Base-by-base conservation (phyloP, 148 eudicot genomes). In the Mesembryanthemum crystallinum region DNA sequence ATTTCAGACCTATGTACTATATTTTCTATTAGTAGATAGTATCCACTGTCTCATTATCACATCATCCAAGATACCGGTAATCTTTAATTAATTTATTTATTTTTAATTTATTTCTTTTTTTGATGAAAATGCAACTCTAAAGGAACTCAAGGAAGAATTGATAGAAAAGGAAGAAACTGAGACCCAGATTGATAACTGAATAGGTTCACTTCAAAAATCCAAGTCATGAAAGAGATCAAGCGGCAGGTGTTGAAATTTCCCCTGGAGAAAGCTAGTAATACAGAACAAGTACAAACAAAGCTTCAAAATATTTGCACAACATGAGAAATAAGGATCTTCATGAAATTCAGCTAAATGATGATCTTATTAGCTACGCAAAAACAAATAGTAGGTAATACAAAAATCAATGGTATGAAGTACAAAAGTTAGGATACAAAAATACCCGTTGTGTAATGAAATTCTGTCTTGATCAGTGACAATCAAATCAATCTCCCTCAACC, bases 261-360 rank as follows among this genome's bases (percentile, higher is more conserved):
- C 49, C 88, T 75, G 32, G 88, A 78, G 69, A 87, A 77, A 52
- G 79, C 80, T 78, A 88, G 51, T 30, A 88, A 89, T 68, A 81
- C 89, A 68, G 84, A 86, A 82, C 85, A 84, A 87, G 69, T 23
- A 75, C 70, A 77, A 88, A 78, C 75, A 90, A 77, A 24, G 83
- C 82, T 80, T 89, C 97, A 64, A 84, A 85, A 82, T 86, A 92
- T 80, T 78, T 89, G 96, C 58, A 89, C 85, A 62, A 92, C 80
- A 60, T 87, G 89, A 77, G 94, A 94, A 77, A 91, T 81, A 29
- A 92, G 79, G 29, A 90, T 89, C 86, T 92, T 92, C 89, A 89
- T 82, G 23, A 23, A 37, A 65, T 21, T 39, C 61, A 65, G 69
- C 28, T 32, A 65, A 33, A 24, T 65, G 51, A 65, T 35, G 9